Base-by-base conservation (phyloP, 2,329 filamentous ascomycete genomes). In the Zymoseptoria pseudotritici region DNA sequence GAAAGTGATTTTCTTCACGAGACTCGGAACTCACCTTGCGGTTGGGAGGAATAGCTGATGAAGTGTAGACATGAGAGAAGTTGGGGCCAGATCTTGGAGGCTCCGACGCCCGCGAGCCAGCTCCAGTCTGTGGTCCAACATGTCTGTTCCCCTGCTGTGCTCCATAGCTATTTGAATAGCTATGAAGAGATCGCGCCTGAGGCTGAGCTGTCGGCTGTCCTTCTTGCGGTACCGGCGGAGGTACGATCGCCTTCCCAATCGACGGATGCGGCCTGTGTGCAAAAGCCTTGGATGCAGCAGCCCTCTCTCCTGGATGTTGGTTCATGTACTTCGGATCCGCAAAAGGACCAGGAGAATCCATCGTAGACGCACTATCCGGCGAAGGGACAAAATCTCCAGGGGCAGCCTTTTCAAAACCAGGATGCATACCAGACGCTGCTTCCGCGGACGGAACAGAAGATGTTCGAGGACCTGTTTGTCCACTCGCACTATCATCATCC, bases 251-350 rank as follows among this genome's bases (percentile, higher is more conserved):
- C 36, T 17, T 42, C 3, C 36, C 36, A 17, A 42, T 5, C 11
- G 2, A 17, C 36, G 36, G 36, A 42, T 42, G 36, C 36, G 36
- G 36, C 17, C 36, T 42, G 2, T 42, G 36, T 11, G 36, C 2
- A 42, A 42, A 42, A 42, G 36, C 36, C 17, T 42, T 42, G 1
- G 36, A 42, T 13, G 36, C 36, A 42, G 36, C 10, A 4, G 36
- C 36, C 36, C 36, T 7, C 13, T 42, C 36, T 3, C 36, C 36
- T 42, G 36, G 36, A 50, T 64, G 64, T 7, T 66, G 66, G 57
- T 65, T 68, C 19, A 63, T 63, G 54, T 71, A 70, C 53, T 67
- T 70, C 4, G 62, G 66, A 55, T 71, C 69, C 13, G 61, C 65
- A 54, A 70, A 70, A 6, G 66, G 67, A 60, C 63, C 64, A 0